phyloP scores from a whole-genome alignment of 202 grass and related monocot genomes.

The Alloteropsis angusta region DNA sequence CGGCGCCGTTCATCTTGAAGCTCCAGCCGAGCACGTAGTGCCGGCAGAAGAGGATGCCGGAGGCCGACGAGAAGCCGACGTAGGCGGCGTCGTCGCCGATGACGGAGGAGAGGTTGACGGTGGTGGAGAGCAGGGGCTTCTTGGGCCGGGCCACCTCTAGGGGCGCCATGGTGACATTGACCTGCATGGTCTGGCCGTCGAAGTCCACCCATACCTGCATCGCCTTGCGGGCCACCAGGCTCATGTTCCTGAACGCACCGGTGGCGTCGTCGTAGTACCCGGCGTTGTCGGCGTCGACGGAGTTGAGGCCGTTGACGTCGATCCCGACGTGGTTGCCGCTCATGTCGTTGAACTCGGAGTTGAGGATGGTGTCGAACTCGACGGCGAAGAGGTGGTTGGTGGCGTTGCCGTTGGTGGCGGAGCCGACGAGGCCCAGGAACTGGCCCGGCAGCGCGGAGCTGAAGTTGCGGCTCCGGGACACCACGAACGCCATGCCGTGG shows the following conservation, averaged over 20 bases:
- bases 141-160: slow-evolving; percentile 21
- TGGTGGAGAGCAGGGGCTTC: slow-evolving; percentile 38
- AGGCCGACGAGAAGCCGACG: slow-evolving; percentile 35
- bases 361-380: slow-evolving; percentile 67
- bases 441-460: slow-evolving; percentile 36
- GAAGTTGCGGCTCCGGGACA: slow-evolving; percentile 31
- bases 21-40: slow-evolving; percentile 61
- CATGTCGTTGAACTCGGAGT: slow-evolving; percentile 57
- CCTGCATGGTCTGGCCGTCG: slow-evolving; percentile 35
- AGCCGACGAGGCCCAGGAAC: slow-evolving; percentile 51
- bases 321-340: slow-evolving; percentile 60
- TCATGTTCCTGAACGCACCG: slow-evolving; percentile 42
- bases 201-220: slow-evolving; percentile 78
- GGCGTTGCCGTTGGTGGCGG: slow-evolving; percentile 46
- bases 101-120: slow-evolving; percentile 44
- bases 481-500: slow-evolving; percentile 49
- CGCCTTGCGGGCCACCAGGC: slow-evolving; percentile 36
- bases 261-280: slow-evolving; percentile 42
- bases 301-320: slow-evolving; percentile 48
- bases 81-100: slow-evolving; percentile 35
- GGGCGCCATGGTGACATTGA: slow-evolving; percentile 49
- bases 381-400: slow-evolving; percentile 53
- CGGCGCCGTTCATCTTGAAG: slow-evolving; percentile 45
- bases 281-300: slow-evolving; percentile 43
- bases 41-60: slow-evolving; percentile 39